Evolutionary conservation across 192 early-diverging fungal species (phyloP).

Genomic region (Obelidium mucronatum): DNA sequence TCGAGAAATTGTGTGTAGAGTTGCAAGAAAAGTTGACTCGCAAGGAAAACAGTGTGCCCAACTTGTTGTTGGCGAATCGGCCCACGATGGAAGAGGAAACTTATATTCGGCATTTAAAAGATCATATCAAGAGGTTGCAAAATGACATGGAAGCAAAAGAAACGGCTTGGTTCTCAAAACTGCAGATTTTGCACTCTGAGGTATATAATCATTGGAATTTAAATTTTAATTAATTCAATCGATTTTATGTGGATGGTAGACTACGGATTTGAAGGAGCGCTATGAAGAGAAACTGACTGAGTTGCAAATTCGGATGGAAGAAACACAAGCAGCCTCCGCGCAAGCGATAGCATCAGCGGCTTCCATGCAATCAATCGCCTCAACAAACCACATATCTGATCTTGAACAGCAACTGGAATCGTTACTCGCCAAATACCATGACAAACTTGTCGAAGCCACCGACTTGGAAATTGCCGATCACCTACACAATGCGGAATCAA

Average conservation of each 20-base stretch:
- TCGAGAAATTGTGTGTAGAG: conserved; percentile 28
- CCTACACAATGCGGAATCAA: conserved; percentile 22
- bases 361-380: background rate
- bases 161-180: conserved; percentile 18
- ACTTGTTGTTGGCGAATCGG: conserved; percentile 7
- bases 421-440: conserved; percentile 28
- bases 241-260: conserved; percentile 3
- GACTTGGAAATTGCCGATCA: conserved; percentile 29
- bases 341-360: conserved; percentile 20
- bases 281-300: conserved; percentile 32
- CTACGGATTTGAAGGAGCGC: conserved; percentile 13
- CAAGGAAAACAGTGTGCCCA: background rate
- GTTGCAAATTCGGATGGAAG: conserved; percentile 35
- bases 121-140: conserved; percentile 31
- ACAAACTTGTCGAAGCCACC: conserved; percentile 30
- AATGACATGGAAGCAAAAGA: conserved; percentile 28
- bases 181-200: conserved; percentile 38
- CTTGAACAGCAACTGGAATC: conserved; percentile 38
- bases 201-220: conserved; percentile 13
- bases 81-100: conserved; percentile 30
- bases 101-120: conserved; percentile 40
- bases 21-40: conserved; percentile 30
- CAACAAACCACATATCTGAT: conserved; percentile 26
- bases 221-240: background rate
- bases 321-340: conserved; percentile 12